phyloP scores from a whole-genome alignment of 164 flowering plant species.

The Vitis amurensis region DNA sequence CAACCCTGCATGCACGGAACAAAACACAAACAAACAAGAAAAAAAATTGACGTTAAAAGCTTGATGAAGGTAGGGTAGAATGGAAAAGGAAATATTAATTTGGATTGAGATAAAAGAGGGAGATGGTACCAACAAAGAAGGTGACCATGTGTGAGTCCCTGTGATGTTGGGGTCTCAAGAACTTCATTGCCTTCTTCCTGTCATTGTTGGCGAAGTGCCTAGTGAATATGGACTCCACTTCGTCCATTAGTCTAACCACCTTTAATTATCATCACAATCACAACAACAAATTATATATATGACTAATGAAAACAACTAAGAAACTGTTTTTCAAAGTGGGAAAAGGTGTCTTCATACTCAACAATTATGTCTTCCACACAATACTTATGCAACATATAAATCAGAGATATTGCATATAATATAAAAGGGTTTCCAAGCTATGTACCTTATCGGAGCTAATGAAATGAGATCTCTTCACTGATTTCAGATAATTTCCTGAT shows the following conservation, averaged over 20 bases:
- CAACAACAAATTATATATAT: conserved; percentile 6
- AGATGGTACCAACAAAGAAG: conserved; percentile 78
- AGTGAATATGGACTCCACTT: conserved; percentile 97
- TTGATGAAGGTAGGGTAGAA: neutral
- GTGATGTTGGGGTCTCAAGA: conserved; percentile 71
- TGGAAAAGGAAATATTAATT: neutral
- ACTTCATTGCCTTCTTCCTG: conserved; percentile 96
- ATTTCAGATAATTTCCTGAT: conserved; percentile 64
- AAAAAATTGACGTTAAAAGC: neutral
- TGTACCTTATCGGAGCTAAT: conserved; percentile 92
- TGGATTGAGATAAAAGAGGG: neutral
- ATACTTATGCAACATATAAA: too few species aligned
- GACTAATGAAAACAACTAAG: conserved; percentile 8
- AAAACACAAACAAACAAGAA: conserved; percentile 5
- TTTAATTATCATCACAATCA: conserved; percentile 19
- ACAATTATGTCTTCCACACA: neutral
- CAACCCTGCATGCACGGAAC: conserved; percentile 51
- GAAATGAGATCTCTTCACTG: conserved; percentile 84
- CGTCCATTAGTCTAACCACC: conserved; percentile 87
- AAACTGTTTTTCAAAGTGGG: too few species aligned
- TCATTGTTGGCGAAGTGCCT: conserved; percentile 91
- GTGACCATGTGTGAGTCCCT: conserved; percentile 90
- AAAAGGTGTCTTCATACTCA: neutral
- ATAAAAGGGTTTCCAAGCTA: too few species aligned
- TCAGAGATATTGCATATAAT: too few species aligned